Conservation (phyloP, 2,329 filamentous ascomycete genomes). For the Alternaria tenuissima region DNA sequence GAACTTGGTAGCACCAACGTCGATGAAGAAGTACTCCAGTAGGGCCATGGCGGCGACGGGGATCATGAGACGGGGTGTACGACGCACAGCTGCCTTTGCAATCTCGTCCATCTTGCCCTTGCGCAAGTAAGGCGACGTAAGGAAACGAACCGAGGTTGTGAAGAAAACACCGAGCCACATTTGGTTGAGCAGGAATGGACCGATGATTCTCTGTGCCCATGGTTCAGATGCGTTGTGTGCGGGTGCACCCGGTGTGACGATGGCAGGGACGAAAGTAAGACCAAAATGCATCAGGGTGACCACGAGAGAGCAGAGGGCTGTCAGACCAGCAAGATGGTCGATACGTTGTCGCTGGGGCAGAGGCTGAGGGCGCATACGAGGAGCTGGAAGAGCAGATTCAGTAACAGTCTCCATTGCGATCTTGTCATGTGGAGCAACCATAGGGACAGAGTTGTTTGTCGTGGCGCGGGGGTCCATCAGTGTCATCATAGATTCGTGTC, state of each 20-base stretch:
- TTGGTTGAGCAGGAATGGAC: constrained; percentile 56
- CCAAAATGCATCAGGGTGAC: constrained; percentile 58
- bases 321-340: constrained; percentile 58
- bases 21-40: constrained; percentile 59
- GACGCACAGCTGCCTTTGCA: constrained; percentile 55
- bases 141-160: constrained; percentile 58
- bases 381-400: constrained; percentile 40
- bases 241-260: constrained; percentile 46
- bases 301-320: constrained; percentile 55
- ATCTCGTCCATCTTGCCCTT: constrained; percentile 55
- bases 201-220: constrained; percentile 54
- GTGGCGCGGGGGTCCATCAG: constrained; percentile 12
- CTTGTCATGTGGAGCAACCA: constrained; percentile 25
- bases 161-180: constrained; percentile 61
- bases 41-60: constrained; percentile 55
- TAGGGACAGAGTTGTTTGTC: background rate
- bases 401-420: constrained; percentile 43
- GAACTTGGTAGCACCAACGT: constrained; percentile 54
- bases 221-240: constrained; percentile 53
- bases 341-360: constrained; percentile 45
- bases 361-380: constrained; percentile 40
- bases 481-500: constrained; percentile 27
- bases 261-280: constrained; percentile 53
- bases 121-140: constrained; percentile 54
- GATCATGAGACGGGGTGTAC: constrained; percentile 58